Base-by-base conservation (phyloP, 768 basidiomycete genomes). In the Chalciporus chontae region DNA sequence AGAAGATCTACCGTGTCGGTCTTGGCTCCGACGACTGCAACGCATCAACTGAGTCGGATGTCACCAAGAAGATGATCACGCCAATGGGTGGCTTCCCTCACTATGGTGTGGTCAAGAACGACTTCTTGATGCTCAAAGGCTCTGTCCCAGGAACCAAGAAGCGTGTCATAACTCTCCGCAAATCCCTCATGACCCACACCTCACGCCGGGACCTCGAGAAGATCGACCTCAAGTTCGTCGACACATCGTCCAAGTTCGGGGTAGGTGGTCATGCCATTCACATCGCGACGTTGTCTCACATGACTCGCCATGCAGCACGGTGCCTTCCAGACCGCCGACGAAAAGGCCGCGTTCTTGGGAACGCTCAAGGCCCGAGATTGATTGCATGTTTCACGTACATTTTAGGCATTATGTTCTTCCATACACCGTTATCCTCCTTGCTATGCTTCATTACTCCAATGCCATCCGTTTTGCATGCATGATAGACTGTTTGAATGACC, bases 51-150 rank as follows among this genome's bases (percentile, higher is more conserved):
- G 94, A 97, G 62, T 84, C 87, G 50, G 96, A 98, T 71, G 81
- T 91, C 66, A 95, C 93, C 61, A 83, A 90, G 76, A 96, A 96
- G 80, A 56, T 74, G 54, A 94, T 95, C 70, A 98, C 90, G 50
- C 96, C 96, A 46, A 82, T 98, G 84, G 96, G 96, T 77, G 96
- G 95, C 68, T 99, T 95, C 87, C 93, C 94, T 51, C 93, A 96
- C 70, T 98, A 98, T 71, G 94, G 95, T 81, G 81, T 96, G 66
- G 88, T 98, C 76, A 94, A 90, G 82, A 95, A 96, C 79, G 96
- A 98, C 71, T 99, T 86, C 80, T 73, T 99, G 64, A 84, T 99
- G 73, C 78, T 98, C 73, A 98, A 98, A 79, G 95, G 95, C 55
- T 93, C 85, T 46, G 80, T 94, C 57, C 90, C 92, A 52, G 96